A percentile compares a stretch with the other conserved stretches of the same genome.
These are phyloP conservation scores for Rhodomyrtus tomentosa DNA, from an alignment of 345 rosid genomes.

Conservation along the genomic window DNA sequence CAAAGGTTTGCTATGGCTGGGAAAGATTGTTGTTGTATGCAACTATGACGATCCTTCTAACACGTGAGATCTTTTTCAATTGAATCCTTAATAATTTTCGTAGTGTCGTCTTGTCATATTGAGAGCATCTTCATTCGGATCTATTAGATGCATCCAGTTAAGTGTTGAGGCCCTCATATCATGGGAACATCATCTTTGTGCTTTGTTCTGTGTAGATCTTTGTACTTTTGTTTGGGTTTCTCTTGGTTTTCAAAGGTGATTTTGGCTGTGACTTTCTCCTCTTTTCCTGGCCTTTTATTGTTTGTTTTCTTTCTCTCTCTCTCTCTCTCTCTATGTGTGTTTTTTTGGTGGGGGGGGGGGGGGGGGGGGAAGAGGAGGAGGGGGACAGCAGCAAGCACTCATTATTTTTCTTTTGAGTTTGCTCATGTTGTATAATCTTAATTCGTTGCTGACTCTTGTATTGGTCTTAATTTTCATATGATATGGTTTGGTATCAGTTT, in stretches of 20 bases:
- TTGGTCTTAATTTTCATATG: not conserved
- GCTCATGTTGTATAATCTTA: not conserved
- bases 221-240: not conserved
- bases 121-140: not conserved
- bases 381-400: not conserved
- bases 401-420: not conserved
- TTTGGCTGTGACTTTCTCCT: not conserved
- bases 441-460: not conserved
- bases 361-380: not conserved
- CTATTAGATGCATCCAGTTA: not conserved
- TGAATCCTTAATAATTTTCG: not conserved
- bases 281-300: not conserved
- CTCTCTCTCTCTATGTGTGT: no score
- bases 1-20: constrained; percentile 91
- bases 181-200: not conserved
- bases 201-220: not conserved
- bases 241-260: not conserved
- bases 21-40: constrained; percentile 90
- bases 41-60: constrained; percentile 70
- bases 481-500: not conserved
- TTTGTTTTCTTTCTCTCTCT: not conserved
- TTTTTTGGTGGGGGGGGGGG: not conserved
- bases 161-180: not conserved
- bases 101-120: not conserved
- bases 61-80: constrained; percentile 36